Conservation (phyloP, 164 flowering plant genomes). For the Protea cynaroides region DNA sequence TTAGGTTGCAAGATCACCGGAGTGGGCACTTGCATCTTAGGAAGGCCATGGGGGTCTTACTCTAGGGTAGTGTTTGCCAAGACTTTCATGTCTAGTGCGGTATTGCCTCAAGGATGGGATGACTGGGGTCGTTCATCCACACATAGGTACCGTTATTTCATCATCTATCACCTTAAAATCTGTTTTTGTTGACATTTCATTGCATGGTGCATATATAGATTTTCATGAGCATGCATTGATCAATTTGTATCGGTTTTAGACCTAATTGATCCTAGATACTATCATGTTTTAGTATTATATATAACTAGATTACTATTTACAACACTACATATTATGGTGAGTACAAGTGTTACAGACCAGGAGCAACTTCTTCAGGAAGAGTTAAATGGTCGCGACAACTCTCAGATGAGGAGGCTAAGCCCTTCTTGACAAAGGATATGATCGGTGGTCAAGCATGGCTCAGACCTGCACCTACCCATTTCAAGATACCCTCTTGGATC, state of each 20-base stretch:
- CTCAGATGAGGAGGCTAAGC: conserved; percentile 43
- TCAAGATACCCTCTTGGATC: conserved; percentile 20
- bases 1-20: conserved; percentile 44
- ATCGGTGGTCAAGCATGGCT: conserved; percentile 65
- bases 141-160: conserved; percentile 20
- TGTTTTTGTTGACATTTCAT: too few relatives aligned
- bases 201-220: too few relatives aligned
- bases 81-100: conserved; percentile 32
- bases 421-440: conserved; percentile 46
- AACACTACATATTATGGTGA: conserved; percentile 59
- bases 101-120: conserved; percentile 48
- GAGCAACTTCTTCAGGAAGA: conserved; percentile 36
- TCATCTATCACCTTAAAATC: too few relatives aligned
- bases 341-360: conserved; percentile 58
- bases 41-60: conserved; percentile 55
- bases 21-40: conserved; percentile 22
- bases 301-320: not conserved
- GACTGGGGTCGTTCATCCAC: conserved; percentile 40
- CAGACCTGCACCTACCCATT: conserved; percentile 40
- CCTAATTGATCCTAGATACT: too few relatives aligned
- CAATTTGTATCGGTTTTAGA: too few relatives aligned
- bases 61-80: conserved; percentile 44
- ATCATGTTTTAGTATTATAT: too few relatives aligned
- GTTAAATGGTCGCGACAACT: conserved; percentile 51
- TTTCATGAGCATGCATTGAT: too few relatives aligned